These are phyloP conservation scores for Claviceps sp. DNA, from an alignment of 2,329 filamentous ascomycete genomes.

Conservation along the genomic window DNA sequence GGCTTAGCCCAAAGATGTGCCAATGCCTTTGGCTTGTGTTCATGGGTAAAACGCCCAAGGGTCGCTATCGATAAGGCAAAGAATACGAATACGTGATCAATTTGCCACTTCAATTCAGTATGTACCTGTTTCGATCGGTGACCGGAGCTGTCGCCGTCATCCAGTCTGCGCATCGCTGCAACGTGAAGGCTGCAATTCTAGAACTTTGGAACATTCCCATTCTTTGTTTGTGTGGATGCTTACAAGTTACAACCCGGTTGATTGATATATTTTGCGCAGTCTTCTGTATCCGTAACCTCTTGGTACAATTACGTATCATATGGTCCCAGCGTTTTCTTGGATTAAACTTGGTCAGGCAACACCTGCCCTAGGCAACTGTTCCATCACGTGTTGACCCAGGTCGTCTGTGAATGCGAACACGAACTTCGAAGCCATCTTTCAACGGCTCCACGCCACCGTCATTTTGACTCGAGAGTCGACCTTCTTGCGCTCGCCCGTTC, in stretches of 20 bases:
- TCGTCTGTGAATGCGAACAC: conserved; percentile 7
- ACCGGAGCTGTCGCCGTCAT: neutral
- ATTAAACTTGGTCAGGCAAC: neutral
- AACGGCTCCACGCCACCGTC: conserved; percentile 2
- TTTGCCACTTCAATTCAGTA: neutral
- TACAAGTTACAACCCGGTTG: neutral
- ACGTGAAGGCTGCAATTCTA: neutral
- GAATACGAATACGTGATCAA: conserved; percentile 4
- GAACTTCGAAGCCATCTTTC: neutral
- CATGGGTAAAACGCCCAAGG: neutral
- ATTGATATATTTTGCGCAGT: neutral
- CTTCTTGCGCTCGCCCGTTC: neutral
- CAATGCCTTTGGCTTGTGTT: neutral
- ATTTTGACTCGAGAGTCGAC: neutral
- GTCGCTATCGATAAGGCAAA: neutral
- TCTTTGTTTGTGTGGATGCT: neutral
- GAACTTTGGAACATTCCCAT: neutral
- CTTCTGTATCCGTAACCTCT: too few relatives aligned
- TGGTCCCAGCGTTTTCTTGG: too few relatives aligned
- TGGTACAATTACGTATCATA: too few relatives aligned
- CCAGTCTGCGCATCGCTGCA: neutral
- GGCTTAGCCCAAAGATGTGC: neutral
- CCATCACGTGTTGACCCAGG: neutral
- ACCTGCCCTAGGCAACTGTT: neutral
- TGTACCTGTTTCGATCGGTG: neutral